Conservation (phyloP, 257 asterid species). For the Galeopsis tetrahit region DNA sequence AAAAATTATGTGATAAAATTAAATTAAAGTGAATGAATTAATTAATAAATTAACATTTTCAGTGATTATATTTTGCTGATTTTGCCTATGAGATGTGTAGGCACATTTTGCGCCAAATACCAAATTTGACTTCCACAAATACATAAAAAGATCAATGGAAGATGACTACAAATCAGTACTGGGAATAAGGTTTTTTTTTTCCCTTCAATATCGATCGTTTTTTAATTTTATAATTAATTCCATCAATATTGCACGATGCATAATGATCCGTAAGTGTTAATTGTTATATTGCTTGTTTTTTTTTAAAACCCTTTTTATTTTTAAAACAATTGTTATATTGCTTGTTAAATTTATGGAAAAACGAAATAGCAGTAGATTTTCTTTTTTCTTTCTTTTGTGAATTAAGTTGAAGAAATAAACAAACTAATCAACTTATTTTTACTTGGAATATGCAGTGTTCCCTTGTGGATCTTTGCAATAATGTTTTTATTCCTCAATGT, state of each 20-base stretch:
- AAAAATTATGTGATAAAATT: not conserved
- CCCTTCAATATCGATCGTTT: not conserved
- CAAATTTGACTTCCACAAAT: constrained; percentile 69
- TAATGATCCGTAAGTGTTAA: no score
- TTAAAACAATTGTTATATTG: no score
- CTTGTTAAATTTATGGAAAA: not conserved
- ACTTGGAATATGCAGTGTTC: constrained; percentile 49
- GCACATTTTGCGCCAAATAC: constrained; percentile 70
- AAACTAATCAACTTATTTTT: constrained; percentile 6
- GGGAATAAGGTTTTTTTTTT: constrained; percentile 59
- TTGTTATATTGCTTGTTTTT: no score
- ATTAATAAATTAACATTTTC: not conserved
- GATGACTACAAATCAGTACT: constrained; percentile 68
- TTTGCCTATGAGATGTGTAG: constrained; percentile 33
- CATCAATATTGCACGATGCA: no score
- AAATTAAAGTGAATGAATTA: not conserved
- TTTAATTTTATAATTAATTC: not conserved
- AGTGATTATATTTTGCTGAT: not conserved
- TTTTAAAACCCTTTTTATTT: no score
- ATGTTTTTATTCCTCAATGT: constrained; percentile 56
- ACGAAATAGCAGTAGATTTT: not conserved
- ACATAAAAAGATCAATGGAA: constrained; percentile 72
- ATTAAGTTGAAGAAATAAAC: not conserved
- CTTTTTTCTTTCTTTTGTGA: no score
- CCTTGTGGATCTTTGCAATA: constrained; percentile 59